Evolutionary conservation across 2,329 filamentous ascomycete genomes (phyloP), one percentile per base, ranked within the genome.

Genomic region (Chaetomium strumarium): DNA sequence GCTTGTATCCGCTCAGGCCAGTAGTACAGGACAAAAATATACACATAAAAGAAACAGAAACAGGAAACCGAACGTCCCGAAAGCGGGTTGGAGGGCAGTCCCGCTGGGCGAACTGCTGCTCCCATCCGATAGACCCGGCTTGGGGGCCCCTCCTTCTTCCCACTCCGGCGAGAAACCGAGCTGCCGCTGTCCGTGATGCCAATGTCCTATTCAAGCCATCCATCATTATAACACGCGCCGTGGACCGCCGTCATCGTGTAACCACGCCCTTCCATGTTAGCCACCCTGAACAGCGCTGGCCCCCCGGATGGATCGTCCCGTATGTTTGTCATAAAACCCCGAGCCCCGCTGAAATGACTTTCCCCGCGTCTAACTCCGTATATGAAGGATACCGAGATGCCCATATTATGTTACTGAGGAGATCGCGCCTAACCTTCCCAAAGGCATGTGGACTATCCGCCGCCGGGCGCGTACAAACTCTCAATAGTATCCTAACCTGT

Each of bases 321-420:
- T 52, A 47, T 52, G 50, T 60, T 60, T 47, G 46, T 56, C 46
- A 56, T 56, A 40, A 58, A 53, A 47, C 44, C 37, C 53, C 52
- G 34, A 49, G 39, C 51, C 17, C 34, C 48, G 30, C 47, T 33
- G 46, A 55, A 55, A 58, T 58, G 46, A 55, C 53, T 52, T 49
- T 49, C 49, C 55, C 57, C 52, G 40, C 37, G 46, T 61, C 45
- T 49, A 58, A 62, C 58, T 61, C 60, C 57, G 58, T 59, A 58
- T 55, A 60, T 60, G 53, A 55, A n/a, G n/a, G n/a, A 59, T 57
- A 58, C 55, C 53, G 53, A 61, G 51, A 58, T 59, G 51, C 54
- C 55, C 53, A 55, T 55, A 54, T 52, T 56, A 57, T 51, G 53
- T 42, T 57, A 47, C 49, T 37, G 53, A 55, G 46, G 49, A 53